Evolutionary conservation across 441 rosid species (phyloP).

Genomic region (Melianthus villosus): DNA sequence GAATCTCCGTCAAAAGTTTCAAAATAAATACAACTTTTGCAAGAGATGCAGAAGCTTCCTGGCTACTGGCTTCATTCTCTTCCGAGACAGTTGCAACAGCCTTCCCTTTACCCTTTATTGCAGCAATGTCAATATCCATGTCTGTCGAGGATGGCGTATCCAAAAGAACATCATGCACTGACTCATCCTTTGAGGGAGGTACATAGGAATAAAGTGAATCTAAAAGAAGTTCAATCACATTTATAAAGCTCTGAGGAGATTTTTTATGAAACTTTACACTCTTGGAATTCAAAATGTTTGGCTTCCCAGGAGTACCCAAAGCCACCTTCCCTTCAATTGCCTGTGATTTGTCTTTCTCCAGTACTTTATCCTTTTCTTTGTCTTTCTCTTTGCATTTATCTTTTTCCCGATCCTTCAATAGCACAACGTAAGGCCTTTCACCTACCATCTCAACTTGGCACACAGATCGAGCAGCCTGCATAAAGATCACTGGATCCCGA

Average conservation of each 20-base stretch:
- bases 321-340: slow-evolving; percentile 53
- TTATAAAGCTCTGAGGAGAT: slow-evolving; percentile 67
- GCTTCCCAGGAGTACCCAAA: no score
- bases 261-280: slow-evolving; percentile 68
- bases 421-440: slow-evolving; percentile 63
- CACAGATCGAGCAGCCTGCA: slow-evolving; percentile 68
- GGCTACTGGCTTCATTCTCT: slow-evolving; percentile 44
- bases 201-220: slow-evolving; percentile 71
- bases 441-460: slow-evolving; percentile 89
- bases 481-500: slow-evolving; percentile 76
- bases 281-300: no score
- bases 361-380: slow-evolving; percentile 52
- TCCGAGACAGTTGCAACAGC: slow-evolving; percentile 59
- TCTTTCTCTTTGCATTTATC: no score
- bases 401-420: slow-evolving; percentile 74
- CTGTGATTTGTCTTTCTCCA: slow-evolving; percentile 71
- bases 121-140: slow-evolving; percentile 65
- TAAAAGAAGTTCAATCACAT: slow-evolving; percentile 92
- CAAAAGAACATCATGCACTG: slow-evolving; percentile 35
- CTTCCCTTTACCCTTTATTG: slow-evolving; percentile 82
- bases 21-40: slow-evolving; percentile 86
- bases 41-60: slow-evolving; percentile 77
- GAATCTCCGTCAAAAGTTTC: slow-evolving; percentile 79
- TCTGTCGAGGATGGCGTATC: slow-evolving; percentile 46
- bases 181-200: slow-evolving; percentile 32